Conservation (phyloP, 495 filamentous ascomycete genomes). For the Xylaria bambusicola region DNA sequence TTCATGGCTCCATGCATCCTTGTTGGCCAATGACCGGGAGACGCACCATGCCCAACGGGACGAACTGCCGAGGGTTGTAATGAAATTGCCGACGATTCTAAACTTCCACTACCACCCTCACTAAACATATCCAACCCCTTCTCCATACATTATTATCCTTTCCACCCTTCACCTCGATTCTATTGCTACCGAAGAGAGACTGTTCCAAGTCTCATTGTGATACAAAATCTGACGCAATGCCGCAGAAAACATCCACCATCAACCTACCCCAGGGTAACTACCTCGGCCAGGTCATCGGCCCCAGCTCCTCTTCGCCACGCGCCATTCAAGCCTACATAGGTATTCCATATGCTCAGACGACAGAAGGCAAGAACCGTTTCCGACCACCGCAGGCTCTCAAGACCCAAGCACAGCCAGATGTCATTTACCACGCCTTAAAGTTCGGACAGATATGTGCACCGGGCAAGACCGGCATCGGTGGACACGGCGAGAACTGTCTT, state of each 20-base stretch:
- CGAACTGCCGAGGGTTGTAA: slow-evolving; percentile 8
- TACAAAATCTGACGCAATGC: slow-evolving; percentile 24
- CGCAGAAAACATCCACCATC: slow-evolving; percentile 28
- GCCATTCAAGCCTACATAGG: slow-evolving; percentile 60
- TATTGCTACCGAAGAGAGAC: not conserved
- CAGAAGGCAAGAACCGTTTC: slow-evolving; percentile 59
- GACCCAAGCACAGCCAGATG: slow-evolving; percentile 29
- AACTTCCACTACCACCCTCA: slow-evolving; percentile 2
- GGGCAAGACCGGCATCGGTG: slow-evolving; percentile 23
- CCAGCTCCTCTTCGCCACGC: slow-evolving; percentile 43
- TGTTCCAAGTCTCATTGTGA: not conserved
- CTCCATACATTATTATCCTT: not conserved
- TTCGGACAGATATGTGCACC: slow-evolving; percentile 49
- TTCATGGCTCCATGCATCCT: not conserved
- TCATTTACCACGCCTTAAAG: slow-evolving; percentile 36
- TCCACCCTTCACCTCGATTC: not conserved
- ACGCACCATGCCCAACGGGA: not conserved
- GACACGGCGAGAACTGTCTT: slow-evolving; percentile 53
- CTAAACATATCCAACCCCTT: not conserved
- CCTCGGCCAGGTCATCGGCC: slow-evolving; percentile 47
- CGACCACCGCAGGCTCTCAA: slow-evolving; percentile 48
- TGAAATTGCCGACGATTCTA: slow-evolving; percentile 7
- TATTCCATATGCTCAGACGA: slow-evolving; percentile 61
- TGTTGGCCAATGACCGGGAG: not conserved
- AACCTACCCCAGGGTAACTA: slow-evolving; percentile 56